A percentile compares a stretch with the other conserved stretches of the same genome.
Conservation (phyloP, 768 basidiomycete species). For the Rhizopogon vulgaris region DNA sequence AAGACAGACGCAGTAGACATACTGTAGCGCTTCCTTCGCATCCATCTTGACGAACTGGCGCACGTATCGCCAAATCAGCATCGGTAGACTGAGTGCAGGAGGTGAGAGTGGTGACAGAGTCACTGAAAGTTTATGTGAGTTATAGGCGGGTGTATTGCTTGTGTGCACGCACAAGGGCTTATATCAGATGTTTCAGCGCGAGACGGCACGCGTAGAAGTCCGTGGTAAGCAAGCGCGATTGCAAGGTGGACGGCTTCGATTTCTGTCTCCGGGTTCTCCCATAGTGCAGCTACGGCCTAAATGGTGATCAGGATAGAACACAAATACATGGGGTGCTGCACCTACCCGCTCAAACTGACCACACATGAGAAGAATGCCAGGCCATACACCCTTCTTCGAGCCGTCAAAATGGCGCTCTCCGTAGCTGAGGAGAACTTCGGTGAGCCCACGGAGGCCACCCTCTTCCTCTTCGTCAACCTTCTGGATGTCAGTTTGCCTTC, state of each 20-base stretch:
- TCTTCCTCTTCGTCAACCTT: slow-evolving; percentile 81
- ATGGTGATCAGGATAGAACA: neutral
- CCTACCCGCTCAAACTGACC: slow-evolving; percentile 91
- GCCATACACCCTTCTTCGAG: slow-evolving; percentile 66
- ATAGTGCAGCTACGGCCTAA: slow-evolving; percentile 85
- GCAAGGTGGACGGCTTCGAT: slow-evolving; percentile 94
- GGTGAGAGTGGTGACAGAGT: slow-evolving; percentile 61
- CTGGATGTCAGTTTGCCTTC: neutral
- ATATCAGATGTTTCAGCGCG: slow-evolving; percentile 79
- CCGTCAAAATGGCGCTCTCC: slow-evolving; percentile 80
- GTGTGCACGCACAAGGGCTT: slow-evolving; percentile 57
- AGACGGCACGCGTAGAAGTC: slow-evolving; percentile 78
- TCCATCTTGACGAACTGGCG: slow-evolving; percentile 91
- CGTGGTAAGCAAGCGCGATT: slow-evolving; percentile 89
- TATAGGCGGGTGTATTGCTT: neutral
- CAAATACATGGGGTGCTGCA: neutral
- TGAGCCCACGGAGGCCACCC: slow-evolving; percentile 63
- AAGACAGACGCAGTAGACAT: slow-evolving; percentile 83
- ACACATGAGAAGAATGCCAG: slow-evolving; percentile 79
- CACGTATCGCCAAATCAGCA: slow-evolving; percentile 88
- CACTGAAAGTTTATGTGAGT: slow-evolving; percentile 36
- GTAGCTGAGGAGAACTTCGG: slow-evolving; percentile 72
- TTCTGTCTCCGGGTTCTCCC: slow-evolving; percentile 82
- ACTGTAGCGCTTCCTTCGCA: slow-evolving; percentile 90
- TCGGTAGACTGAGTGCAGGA: slow-evolving; percentile 74